phyloP scores from a whole-genome alignment of 352 stramenopile genomes.

The Pythium scleroteichum region DNA sequence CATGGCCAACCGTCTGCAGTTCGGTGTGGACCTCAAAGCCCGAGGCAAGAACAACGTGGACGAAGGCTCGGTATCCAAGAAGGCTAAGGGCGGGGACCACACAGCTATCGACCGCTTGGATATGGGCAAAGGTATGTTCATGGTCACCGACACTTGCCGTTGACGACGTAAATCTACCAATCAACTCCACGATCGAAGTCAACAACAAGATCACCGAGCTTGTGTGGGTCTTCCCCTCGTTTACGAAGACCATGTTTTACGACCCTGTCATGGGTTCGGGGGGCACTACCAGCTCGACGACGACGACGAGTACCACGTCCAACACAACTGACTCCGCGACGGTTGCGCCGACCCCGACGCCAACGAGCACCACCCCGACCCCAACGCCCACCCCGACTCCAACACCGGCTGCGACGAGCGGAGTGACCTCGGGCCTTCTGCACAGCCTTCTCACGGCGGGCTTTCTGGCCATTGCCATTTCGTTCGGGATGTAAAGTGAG shows the following conservation, averaged over 20 bases:
- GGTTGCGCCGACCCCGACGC: background rate
- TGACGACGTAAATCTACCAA: constrained; percentile 15
- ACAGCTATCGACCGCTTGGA: constrained; percentile 24
- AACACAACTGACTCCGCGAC: background rate
- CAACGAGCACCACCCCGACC: background rate
- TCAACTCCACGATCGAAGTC: constrained; percentile 33
- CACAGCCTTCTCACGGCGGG: too few relatives aligned
- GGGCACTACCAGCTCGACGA: background rate
- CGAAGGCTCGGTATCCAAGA: constrained; percentile 1
- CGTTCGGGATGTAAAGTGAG: too few relatives aligned
- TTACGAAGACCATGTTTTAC: constrained; percentile 44
- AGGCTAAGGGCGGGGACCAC: constrained; percentile 23
- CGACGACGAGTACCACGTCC: background rate
- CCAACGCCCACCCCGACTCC: background rate
- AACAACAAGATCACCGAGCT: constrained; percentile 24
- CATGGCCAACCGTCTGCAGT: constrained; percentile 26
- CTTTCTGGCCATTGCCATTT: too few relatives aligned
- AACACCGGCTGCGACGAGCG: too few relatives aligned
- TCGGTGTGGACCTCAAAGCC: constrained; percentile 36
- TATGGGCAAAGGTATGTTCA: constrained; percentile 27
- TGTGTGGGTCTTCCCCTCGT: constrained; percentile 46
- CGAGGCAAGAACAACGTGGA: constrained; percentile 25
- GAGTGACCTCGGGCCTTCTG: too few relatives aligned
- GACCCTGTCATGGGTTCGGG: constrained; percentile 44
- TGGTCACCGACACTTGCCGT: constrained; percentile 25